Evolutionary conservation across 2,329 filamentous ascomycete genomes (phyloP).

Genomic region (Orbilia oligospora): DNA sequence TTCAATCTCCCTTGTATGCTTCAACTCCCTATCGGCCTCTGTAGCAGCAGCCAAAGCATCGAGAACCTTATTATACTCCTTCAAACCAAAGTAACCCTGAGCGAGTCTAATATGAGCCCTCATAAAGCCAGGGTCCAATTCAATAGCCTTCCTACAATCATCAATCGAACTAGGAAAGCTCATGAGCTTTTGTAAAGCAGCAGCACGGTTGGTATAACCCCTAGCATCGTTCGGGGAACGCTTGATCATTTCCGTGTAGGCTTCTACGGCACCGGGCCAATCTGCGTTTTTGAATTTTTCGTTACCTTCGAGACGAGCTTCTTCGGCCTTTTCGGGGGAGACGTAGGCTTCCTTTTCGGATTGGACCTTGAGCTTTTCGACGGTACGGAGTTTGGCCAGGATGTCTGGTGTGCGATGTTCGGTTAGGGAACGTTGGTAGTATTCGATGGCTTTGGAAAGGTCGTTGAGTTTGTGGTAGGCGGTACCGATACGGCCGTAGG

Average conservation of each 20-base stretch:
- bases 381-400: conserved; percentile 89
- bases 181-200: conserved; percentile 95
- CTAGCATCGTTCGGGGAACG: conserved; percentile 91
- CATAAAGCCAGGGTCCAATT: conserved; percentile 91
- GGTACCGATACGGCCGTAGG: conserved; percentile 95
- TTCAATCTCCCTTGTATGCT: conserved; percentile 92
- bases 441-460: conserved; percentile 82
- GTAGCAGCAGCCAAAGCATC: conserved; percentile 88
- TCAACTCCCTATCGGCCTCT: conserved; percentile 81
- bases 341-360: conserved; percentile 84
- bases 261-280: conserved; percentile 93
- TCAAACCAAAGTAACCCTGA: conserved; percentile 95
- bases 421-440: conserved; percentile 93
- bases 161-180: conserved; percentile 93
- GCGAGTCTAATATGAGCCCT: conserved; percentile 97
- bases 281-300: conserved; percentile 97
- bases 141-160: conserved; percentile 92
- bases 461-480: conserved; percentile 93
- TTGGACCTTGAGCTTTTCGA: conserved; percentile 87
- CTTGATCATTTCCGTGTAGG: conserved; percentile 97
- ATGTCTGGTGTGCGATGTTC: conserved; percentile 97
- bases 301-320: conserved; percentile 94
- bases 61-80: conserved; percentile 94
- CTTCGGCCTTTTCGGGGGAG: conserved; percentile 91
- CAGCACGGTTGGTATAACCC: conserved; percentile 96